Evolutionary conservation across 306 rosid species (phyloP).

Genomic region (Leucaena leucocephala): DNA sequence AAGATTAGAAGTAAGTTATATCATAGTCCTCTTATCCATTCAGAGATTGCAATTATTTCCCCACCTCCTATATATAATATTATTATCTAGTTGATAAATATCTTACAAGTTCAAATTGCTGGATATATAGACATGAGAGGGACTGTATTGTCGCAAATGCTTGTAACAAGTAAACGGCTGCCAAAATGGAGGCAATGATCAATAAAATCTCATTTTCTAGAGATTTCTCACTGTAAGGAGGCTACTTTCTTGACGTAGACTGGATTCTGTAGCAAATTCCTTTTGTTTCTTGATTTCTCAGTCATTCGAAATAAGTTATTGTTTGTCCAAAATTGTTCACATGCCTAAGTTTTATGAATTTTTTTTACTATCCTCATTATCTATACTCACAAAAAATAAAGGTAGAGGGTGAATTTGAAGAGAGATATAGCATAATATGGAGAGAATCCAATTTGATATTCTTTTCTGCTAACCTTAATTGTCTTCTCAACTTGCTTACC

Average conservation of each 20-base stretch:
- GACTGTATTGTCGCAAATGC: not conserved
- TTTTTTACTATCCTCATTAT: not conserved
- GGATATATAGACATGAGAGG: slow-evolving; percentile 15
- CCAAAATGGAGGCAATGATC: not conserved
- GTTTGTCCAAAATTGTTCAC: too few relatives aligned
- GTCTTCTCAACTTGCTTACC: not conserved
- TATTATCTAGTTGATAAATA: slow-evolving; percentile 19
- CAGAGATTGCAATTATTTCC: slow-evolving; percentile 6
- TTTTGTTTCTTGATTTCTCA: not conserved
- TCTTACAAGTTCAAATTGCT: slow-evolving; percentile 26
- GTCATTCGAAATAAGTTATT: not conserved
- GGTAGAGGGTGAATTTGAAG: not conserved
- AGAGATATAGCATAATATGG: not conserved
- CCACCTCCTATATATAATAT: not conserved
- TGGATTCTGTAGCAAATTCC: slow-evolving; percentile 3
- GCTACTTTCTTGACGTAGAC: slow-evolving; percentile 15
- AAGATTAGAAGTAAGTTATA: slow-evolving; percentile 36
- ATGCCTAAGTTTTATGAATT: not conserved
- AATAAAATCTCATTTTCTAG: slow-evolving; percentile 17
- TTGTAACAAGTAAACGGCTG: slow-evolving; percentile 11
- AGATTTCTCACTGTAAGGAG: not conserved
- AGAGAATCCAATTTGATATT: not conserved
- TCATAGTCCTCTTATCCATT: slow-evolving; percentile 21
- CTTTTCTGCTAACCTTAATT: not conserved
- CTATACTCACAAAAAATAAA: not conserved